Evolutionary conservation across 1,284 basidiomycete species (phyloP).

Genomic region (Amylostereum areolatum): DNA sequence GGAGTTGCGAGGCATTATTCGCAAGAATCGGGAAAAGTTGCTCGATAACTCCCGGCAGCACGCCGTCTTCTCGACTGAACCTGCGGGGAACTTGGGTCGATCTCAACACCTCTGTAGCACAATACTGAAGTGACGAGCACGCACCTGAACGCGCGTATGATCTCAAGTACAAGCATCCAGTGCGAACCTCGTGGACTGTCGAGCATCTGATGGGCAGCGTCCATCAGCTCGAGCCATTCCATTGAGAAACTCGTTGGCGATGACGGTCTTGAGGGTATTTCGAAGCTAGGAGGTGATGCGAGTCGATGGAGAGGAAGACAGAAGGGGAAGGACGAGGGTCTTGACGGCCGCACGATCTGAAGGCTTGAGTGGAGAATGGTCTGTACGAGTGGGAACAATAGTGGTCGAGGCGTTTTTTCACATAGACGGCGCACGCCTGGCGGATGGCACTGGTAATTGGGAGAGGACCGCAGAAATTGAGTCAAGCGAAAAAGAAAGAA

Average conservation of each 20-base stretch:
- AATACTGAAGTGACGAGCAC: slow-evolving; percentile 4
- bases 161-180: slow-evolving; percentile 74
- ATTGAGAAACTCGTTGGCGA: slow-evolving; percentile 72
- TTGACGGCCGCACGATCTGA: slow-evolving; percentile 70
- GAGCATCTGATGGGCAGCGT: slow-evolving; percentile 58
- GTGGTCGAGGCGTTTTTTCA: slow-evolving; percentile 82
- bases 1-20: slow-evolving; percentile 58
- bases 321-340: slow-evolving; percentile 57
- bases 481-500: slow-evolving; percentile 4
- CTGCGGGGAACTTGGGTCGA: slow-evolving; percentile 29
- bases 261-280: slow-evolving; percentile 61
- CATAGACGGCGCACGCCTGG: slow-evolving; percentile 75
- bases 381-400: slow-evolving; percentile 48
- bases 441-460: slow-evolving; percentile 54
- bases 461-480: slow-evolving; percentile 6
- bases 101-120: background rate
- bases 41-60: slow-evolving; percentile 52
- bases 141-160: slow-evolving; percentile 66
- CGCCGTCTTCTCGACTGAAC: slow-evolving; percentile 57
- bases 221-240: slow-evolving; percentile 61
- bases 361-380: slow-evolving; percentile 52
- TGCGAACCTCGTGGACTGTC: slow-evolving; percentile 68
- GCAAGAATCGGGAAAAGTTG: slow-evolving; percentile 71
- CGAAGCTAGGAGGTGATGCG: slow-evolving; percentile 70
- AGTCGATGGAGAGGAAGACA: slow-evolving; percentile 59